A percentile compares a stretch with the other conserved stretches of the same genome.
These are phyloP conservation scores for Phialophora expanda DNA, from an alignment of 2,329 filamentous ascomycete genomes.

Conservation along the genomic window DNA sequence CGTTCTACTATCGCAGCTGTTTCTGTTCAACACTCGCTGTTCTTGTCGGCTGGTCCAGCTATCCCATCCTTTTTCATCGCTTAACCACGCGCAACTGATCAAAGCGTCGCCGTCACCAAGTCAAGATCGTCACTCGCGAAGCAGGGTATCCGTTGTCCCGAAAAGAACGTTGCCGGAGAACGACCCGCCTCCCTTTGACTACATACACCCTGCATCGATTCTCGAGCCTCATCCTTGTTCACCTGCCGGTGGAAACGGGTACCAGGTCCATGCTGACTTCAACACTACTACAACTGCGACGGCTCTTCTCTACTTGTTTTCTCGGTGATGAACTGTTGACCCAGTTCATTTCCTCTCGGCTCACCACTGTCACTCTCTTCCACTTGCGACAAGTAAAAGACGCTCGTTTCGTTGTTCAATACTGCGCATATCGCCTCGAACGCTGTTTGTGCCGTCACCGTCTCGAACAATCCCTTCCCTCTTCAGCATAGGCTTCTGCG, in stretches of 20 bases:
- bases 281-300: conserved; percentile 8
- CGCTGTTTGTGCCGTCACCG: conserved; percentile 11
- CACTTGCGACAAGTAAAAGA: conserved; percentile 7
- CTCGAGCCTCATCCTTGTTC: conserved; percentile 20
- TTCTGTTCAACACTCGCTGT: conserved; percentile 10
- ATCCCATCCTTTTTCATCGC: conserved; percentile 14
- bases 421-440: conserved; percentile 5
- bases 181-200: conserved; percentile 14
- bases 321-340: conserved; percentile 19
- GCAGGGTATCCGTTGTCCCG: neutral
- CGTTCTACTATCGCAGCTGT: conserved; percentile 9
- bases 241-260: conserved; percentile 7
- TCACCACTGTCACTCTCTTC: conserved; percentile 21
- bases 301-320: conserved; percentile 18
- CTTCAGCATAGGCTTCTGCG: conserved; percentile 4
- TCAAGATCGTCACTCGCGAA: conserved; percentile 12
- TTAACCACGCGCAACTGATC: conserved; percentile 14
- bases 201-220: conserved; percentile 13
- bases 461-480: conserved; percentile 24
- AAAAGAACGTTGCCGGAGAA: conserved; percentile 8
- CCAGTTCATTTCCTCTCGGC: conserved; percentile 13
- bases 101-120: conserved; percentile 9
- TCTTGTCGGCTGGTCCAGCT: conserved; percentile 31
- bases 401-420: conserved; percentile 24
- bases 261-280: conserved; percentile 15